phyloP scores from a whole-genome alignment of 2,329 filamentous ascomycete genomes.

The Cladosporium colombiae region DNA sequence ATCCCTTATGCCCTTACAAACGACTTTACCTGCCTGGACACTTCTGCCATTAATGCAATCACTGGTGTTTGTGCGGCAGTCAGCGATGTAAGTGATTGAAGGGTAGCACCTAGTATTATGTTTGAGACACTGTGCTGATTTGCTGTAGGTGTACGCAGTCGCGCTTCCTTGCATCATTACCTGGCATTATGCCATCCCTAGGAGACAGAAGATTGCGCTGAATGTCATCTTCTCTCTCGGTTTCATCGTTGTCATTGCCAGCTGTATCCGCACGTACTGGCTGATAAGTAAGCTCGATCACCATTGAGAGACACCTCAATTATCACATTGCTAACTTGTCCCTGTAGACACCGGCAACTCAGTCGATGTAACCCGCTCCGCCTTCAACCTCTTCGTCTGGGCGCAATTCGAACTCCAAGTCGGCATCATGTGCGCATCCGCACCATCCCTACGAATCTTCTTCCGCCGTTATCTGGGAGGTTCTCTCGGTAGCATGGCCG shows the following conservation, averaged over 20 bases:
- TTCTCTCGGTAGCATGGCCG: no score
- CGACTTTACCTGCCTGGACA: conserved; percentile 37
- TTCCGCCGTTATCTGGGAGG: conserved; percentile 23
- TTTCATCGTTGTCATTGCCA: conserved; percentile 42
- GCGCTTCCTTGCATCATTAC: conserved; percentile 48
- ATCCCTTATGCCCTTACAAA: conserved; percentile 34
- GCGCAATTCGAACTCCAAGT: conserved; percentile 33
- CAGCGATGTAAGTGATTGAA: conserved; percentile 36
- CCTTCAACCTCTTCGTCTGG: conserved; percentile 33
- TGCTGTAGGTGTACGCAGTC: conserved; percentile 40
- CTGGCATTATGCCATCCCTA: conserved; percentile 46
- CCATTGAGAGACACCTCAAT: not conserved
- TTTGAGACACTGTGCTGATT: not conserved
- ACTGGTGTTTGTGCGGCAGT: conserved; percentile 43
- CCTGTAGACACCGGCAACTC: conserved; percentile 24
- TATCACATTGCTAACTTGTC: conserved; percentile 13
- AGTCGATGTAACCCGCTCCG: conserved; percentile 26
- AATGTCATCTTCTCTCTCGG: conserved; percentile 49
- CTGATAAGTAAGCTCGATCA: conserved; percentile 28
- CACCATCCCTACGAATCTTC: conserved; percentile 31
- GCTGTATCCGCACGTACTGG: conserved; percentile 42
- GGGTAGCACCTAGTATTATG: no score
- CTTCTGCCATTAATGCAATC: conserved; percentile 42
- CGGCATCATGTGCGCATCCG: conserved; percentile 32
- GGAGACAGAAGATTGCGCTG: conserved; percentile 46